These are phyloP conservation scores for Boletus eberwhitei DNA, from an alignment of 768 basidiomycete species.

Conservation along the genomic window DNA sequence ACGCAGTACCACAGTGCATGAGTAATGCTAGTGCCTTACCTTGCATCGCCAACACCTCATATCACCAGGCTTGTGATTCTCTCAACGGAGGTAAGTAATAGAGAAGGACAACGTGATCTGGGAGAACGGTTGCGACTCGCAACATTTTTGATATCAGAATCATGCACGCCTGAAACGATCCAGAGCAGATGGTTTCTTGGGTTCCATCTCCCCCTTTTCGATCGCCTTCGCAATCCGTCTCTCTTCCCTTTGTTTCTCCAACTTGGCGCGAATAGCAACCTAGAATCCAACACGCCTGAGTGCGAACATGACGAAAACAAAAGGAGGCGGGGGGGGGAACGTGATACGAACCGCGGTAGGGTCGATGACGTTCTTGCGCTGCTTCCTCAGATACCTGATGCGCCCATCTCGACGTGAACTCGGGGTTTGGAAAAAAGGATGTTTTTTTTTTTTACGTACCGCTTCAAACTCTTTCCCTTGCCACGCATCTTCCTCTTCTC, in stretches of 20 bases:
- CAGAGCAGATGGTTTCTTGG: slow-evolving; percentile 33
- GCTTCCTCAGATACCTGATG: slow-evolving; percentile 71
- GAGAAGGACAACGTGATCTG: background rate
- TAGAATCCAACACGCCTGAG: slow-evolving; percentile 11
- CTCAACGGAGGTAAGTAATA: background rate
- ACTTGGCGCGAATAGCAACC: slow-evolving; percentile 64
- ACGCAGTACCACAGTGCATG: background rate
- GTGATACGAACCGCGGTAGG: slow-evolving; percentile 56
- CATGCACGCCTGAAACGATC: slow-evolving; percentile 34
- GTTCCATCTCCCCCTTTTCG: slow-evolving; percentile 31
- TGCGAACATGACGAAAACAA: background rate
- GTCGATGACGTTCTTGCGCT: slow-evolving; percentile 94
- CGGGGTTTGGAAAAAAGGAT: accelerated
- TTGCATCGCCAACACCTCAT: no score
- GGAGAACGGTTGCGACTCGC: background rate
- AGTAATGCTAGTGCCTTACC: background rate
- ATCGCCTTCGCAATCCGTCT: slow-evolving; percentile 33
- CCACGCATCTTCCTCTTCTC: slow-evolving; percentile 85
- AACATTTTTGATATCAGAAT: background rate
- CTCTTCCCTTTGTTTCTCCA: slow-evolving; percentile 56
- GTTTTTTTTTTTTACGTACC: no score
- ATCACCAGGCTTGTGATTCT: background rate
- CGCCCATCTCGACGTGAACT: background rate
- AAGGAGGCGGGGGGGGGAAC: no score
- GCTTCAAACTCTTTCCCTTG: slow-evolving; percentile 80